Conservation (phyloP, 129 eudicot species). For the Oenanthe sinensis region DNA sequence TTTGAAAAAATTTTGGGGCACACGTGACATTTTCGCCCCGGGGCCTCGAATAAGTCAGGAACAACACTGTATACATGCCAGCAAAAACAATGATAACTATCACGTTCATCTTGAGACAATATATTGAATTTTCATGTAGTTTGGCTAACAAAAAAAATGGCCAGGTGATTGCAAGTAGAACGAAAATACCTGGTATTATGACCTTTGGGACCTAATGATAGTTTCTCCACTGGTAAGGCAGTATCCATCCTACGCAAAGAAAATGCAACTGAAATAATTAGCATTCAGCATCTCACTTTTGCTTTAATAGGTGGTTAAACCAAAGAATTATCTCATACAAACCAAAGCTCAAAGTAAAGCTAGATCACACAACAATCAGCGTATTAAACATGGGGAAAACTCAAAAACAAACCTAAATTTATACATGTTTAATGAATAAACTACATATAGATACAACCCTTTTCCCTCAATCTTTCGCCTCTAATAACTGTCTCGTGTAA, state of each 20-base stretch:
- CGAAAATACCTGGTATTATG: constrained; percentile 36
- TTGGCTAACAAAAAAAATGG: not conserved
- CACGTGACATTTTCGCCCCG: no score
- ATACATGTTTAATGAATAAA: no score
- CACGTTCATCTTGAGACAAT: not conserved
- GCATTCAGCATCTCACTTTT: no score
- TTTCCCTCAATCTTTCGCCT: no score
- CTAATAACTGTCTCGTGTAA: no score
- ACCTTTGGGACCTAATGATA: constrained; percentile 17
- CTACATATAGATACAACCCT: no score
- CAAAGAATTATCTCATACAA: not conserved
- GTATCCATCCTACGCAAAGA: constrained; percentile 22
- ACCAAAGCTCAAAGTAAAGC: not conserved
- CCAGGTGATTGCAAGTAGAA: not conserved
- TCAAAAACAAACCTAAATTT: no score
- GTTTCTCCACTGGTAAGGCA: constrained; percentile 47
- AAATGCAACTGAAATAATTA: no score
- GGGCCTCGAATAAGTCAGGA: no score
- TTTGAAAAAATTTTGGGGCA: no score
- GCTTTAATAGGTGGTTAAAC: not conserved
- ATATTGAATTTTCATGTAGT: not conserved
- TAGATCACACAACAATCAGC: not conserved
- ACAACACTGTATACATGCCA: not conserved
- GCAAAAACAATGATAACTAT: not conserved
- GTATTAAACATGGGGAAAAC: no score